phyloP scores from a whole-genome alignment of 257 asterid species.

The Plectranthus barbatus region DNA sequence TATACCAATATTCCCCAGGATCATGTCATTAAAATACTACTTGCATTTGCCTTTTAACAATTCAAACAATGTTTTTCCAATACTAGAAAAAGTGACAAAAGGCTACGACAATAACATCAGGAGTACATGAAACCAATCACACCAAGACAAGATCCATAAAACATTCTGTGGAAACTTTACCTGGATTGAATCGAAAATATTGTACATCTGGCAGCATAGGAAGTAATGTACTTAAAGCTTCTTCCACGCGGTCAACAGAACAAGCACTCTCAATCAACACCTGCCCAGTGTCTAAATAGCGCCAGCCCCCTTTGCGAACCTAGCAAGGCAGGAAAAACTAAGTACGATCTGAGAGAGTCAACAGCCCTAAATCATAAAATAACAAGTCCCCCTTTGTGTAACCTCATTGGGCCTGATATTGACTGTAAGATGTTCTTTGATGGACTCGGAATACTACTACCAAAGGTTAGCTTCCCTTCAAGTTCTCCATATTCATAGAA shows the following conservation, averaged over 20 bases:
- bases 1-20: neutral
- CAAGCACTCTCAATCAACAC: slow-evolving; percentile 98
- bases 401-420: too few relatives aligned
- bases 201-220: slow-evolving; percentile 93
- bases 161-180: slow-evolving; percentile 24
- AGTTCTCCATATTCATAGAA: too few relatives aligned
- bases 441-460: too few relatives aligned
- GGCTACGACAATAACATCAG: neutral
- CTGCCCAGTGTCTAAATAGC: slow-evolving; percentile 94
- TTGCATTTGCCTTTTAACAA: neutral
- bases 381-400: slow-evolving; percentile 6
- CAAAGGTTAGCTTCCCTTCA: too few relatives aligned
- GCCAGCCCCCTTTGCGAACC: slow-evolving; percentile 99
- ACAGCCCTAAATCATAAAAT: slow-evolving; percentile 8
- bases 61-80: neutral
- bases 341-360: neutral
- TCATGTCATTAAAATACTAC: neutral
- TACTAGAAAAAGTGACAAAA: neutral
- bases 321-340: slow-evolving; percentile 24
- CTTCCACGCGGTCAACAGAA: slow-evolving; percentile 98
- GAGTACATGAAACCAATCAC: too few relatives aligned
- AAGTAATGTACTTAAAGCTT: slow-evolving; percentile 83
- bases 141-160: too few relatives aligned
- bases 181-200: slow-evolving; percentile 97
- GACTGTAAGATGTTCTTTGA: too few relatives aligned